These are phyloP conservation scores for Mrakia hoshinonis DNA, from an alignment of 768 basidiomycete species.

Conservation along the genomic window DNA sequence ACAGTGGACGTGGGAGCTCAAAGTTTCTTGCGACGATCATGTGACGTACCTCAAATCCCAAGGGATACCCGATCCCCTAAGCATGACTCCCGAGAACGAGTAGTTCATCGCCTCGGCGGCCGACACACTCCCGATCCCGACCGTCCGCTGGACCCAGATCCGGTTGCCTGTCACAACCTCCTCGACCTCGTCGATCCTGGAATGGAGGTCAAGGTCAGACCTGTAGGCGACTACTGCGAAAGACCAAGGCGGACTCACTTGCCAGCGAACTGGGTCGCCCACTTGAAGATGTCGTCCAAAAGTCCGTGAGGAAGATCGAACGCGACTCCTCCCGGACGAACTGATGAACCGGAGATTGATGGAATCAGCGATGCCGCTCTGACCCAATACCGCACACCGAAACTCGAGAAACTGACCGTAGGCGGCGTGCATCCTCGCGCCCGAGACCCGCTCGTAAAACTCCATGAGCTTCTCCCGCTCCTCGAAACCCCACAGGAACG, in stretches of 20 bases:
- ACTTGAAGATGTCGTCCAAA: conserved; percentile 95
- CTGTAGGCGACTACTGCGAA: neutral
- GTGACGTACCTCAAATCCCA: conserved; percentile 69
- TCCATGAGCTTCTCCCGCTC: conserved; percentile 99
- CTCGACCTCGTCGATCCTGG: conserved; percentile 88
- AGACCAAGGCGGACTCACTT: neutral
- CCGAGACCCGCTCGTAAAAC: conserved; percentile 98
- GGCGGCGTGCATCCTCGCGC: conserved; percentile 93
- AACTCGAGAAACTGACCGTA: conserved; percentile 51
- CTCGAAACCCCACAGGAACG: conserved; percentile 99
- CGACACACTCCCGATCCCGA: conserved; percentile 81
- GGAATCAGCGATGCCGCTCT: neutral
- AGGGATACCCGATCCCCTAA: conserved; percentile 81
- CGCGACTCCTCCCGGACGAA: conserved; percentile 79
- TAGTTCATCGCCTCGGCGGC: conserved; percentile 88
- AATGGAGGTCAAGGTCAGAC: neutral
- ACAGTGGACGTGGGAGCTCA: neutral
- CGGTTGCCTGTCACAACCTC: conserved; percentile 95
- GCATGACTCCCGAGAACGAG: conserved; percentile 93
- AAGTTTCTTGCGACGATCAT: too few relatives aligned
- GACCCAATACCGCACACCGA: too few relatives aligned
- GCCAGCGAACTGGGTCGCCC: conserved; percentile 84
- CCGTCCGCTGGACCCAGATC: conserved; percentile 93
- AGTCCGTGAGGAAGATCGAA: conserved; percentile 97
- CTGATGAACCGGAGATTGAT: neutral